Conservation (phyloP, 2,329 filamentous ascomycete genomes). For the Exophiala dermatitidis region DNA sequence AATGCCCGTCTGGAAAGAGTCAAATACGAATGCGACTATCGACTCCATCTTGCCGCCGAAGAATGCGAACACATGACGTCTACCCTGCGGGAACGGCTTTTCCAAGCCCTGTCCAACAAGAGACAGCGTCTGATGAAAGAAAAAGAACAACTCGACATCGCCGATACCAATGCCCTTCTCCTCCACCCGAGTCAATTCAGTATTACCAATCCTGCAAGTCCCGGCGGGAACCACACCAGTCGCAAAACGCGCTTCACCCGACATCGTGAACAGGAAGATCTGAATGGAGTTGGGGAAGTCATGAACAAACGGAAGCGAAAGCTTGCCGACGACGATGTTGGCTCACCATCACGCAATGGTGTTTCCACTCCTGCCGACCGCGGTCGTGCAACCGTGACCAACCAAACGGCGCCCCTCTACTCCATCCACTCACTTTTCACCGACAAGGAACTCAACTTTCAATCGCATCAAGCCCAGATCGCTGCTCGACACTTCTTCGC, state of each 20-base stretch:
- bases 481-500: conserved; percentile 54
- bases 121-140: conserved; percentile 53
- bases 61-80: conserved; percentile 53
- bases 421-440: conserved; percentile 59
- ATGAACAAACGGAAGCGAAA: conserved; percentile 54
- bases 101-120: conserved; percentile 51
- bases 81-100: conserved; percentile 56
- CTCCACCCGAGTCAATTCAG: conserved; percentile 61
- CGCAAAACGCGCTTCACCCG: conserved; percentile 58
- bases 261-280: conserved; percentile 48
- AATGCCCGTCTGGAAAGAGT: conserved; percentile 50
- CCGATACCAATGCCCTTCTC: conserved; percentile 58
- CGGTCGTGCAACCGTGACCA: conserved; percentile 45
- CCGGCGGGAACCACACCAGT: conserved; percentile 53
- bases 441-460: conserved; percentile 58
- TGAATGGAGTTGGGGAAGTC: conserved; percentile 43
- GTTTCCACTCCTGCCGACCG: conserved; percentile 46
- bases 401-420: conserved; percentile 54
- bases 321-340: conserved; percentile 51
- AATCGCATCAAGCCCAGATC: conserved; percentile 54
- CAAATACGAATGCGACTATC: conserved; percentile 51
- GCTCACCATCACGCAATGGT: conserved; percentile 50
- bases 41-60: conserved; percentile 55
- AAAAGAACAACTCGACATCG: conserved; percentile 60
- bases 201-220: conserved; percentile 57